A percentile compares a stretch with the other conserved stretches of the same genome.
phyloP scores from a whole-genome alignment of 108 stramenopile genomes.

The Cyclotella baltica region DNA sequence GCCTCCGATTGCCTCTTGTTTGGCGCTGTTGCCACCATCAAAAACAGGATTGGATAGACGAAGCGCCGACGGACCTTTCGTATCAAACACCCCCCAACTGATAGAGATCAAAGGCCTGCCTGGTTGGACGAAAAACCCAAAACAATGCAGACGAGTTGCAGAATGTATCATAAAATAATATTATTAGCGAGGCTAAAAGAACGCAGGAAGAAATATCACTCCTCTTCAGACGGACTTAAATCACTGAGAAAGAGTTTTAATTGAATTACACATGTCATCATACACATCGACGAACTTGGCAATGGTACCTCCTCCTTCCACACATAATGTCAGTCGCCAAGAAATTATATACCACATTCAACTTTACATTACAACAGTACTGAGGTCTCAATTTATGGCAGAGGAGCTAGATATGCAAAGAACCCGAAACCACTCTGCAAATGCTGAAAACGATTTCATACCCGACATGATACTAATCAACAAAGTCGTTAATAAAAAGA shows the following conservation, averaged over 20 bases:
- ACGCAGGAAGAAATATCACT: no score
- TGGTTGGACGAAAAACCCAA: no score
- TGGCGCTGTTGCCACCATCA: no score
- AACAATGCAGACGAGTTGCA: no score
- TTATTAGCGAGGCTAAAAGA: no score
- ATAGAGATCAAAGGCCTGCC: no score
- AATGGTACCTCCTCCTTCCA: background rate
- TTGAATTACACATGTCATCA: background rate
- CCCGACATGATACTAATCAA: background rate
- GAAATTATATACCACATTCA: background rate
- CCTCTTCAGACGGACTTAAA: no score
- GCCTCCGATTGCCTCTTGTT: no score
- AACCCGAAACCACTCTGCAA: background rate
- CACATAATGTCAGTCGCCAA: background rate
- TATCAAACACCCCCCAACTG: no score
- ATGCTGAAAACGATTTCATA: background rate
- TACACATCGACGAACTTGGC: background rate
- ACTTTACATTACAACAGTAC: slow-evolving; percentile 4
- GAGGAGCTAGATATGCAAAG: background rate
- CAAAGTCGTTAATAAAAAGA: slow-evolving; percentile 1
- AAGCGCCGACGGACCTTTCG: no score
- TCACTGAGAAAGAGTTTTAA: background rate
- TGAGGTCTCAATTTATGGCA: background rate
- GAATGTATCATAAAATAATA: no score
- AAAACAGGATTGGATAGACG: no score